phyloP scores from a whole-genome alignment of 768 basidiomycete species.

The Boletellus emodensis region DNA sequence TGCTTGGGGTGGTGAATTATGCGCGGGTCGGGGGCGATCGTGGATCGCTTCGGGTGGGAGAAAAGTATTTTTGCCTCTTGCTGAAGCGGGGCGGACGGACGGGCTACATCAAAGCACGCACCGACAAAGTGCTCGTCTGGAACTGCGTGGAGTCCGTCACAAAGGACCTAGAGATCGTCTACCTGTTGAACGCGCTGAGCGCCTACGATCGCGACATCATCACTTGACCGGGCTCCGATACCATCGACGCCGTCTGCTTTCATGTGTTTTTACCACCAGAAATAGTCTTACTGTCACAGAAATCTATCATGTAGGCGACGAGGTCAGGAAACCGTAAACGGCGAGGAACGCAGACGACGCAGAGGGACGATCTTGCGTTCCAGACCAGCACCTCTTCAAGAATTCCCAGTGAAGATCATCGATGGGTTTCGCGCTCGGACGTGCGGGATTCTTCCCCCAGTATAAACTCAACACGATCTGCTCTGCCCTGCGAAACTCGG shows the following conservation, averaged over 20 bases:
- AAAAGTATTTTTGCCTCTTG: constrained; percentile 10
- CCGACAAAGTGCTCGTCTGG: constrained; percentile 13
- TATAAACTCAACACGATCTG: constrained; percentile 4
- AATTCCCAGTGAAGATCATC: constrained; percentile 9
- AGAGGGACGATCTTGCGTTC: constrained; percentile 7
- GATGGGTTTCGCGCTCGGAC: constrained; percentile 3
- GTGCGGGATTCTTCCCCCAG: constrained; percentile 1
- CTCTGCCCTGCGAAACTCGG: constrained; percentile 6
- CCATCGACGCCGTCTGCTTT: no score
- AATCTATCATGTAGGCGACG: background rate
- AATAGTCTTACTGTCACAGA: no score
- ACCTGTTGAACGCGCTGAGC: constrained; percentile 5
- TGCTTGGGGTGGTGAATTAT: constrained; percentile 16
- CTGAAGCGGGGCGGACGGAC: constrained; percentile 4
- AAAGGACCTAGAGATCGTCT: constrained; percentile 10
- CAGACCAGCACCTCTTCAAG: constrained; percentile 10
- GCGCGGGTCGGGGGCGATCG: constrained; percentile 3
- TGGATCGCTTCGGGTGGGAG: constrained; percentile 9
- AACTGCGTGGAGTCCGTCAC: constrained; percentile 4
- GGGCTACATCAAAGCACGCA: constrained; percentile 14
- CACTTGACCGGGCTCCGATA: background rate
- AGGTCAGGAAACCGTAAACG: constrained; percentile 8
- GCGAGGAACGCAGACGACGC: constrained; percentile 11
- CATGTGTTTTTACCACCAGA: no score
- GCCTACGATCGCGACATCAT: background rate